Conservation (phyloP, 1,284 basidiomycete genomes). For the Ustilago tritici region DNA sequence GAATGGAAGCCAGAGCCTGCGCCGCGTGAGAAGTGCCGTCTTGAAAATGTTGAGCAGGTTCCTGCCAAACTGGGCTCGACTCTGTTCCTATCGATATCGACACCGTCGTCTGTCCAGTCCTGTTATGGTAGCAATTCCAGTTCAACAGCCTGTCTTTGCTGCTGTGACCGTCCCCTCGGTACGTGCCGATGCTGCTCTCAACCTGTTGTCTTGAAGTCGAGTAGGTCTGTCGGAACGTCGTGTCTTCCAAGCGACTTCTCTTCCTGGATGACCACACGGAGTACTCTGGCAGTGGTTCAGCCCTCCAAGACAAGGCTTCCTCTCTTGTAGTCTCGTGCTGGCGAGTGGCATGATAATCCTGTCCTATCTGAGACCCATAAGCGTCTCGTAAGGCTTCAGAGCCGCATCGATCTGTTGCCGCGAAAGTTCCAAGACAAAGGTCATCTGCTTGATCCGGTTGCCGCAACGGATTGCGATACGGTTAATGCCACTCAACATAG, state of each 20-base stretch:
- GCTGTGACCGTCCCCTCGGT: background rate
- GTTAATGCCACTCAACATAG: background rate
- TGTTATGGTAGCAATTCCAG: background rate
- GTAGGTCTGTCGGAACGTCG: conserved; percentile 6
- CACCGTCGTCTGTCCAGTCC: background rate
- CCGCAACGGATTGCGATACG: background rate
- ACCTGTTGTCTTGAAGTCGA: background rate
- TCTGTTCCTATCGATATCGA: background rate
- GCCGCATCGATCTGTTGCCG: background rate
- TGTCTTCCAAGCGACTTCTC: background rate
- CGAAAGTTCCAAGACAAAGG: background rate
- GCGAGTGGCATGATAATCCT: background rate
- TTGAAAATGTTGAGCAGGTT: background rate
- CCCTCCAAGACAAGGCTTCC: background rate
- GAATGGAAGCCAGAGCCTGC: conserved; percentile 22
- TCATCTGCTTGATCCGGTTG: background rate
- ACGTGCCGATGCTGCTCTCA: background rate
- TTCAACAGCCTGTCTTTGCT: background rate
- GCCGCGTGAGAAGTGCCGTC: background rate
- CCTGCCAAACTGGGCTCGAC: background rate
- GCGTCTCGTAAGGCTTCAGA: background rate
- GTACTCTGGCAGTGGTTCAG: background rate
- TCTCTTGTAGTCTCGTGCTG: background rate
- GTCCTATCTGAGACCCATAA: background rate
- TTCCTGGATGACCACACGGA: background rate